phyloP scores from a whole-genome alignment of 768 basidiomycete genomes.

The Leccinum aurantiacum region DNA sequence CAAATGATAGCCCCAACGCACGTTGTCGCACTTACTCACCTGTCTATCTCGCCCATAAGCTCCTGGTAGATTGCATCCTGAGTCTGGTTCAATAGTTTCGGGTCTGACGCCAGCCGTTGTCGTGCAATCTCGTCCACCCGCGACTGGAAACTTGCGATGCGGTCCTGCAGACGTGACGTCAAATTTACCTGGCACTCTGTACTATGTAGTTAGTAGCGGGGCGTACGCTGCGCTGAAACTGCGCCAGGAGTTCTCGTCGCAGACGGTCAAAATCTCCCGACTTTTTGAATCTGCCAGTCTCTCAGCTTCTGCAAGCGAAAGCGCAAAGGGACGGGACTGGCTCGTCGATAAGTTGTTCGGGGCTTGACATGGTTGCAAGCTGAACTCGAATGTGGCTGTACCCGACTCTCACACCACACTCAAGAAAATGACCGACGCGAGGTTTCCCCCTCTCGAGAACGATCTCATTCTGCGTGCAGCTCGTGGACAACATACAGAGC shows the following conservation, averaged over 20 bases:
- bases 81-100: constrained; percentile 50
- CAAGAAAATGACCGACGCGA: constrained; percentile 35
- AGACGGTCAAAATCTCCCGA: constrained; percentile 77
- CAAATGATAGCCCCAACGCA: neutral
- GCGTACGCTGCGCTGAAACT: constrained; percentile 63
- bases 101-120: constrained; percentile 53
- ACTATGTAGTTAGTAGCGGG: neutral
- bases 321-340: constrained; percentile 29
- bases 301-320: neutral
- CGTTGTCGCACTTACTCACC: constrained; percentile 37
- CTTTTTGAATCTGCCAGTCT: constrained; percentile 64
- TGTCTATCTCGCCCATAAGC: constrained; percentile 70
- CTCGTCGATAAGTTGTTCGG: constrained; percentile 66
- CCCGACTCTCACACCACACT: neutral
- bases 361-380: constrained; percentile 42
- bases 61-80: constrained; percentile 58
- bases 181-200: neutral
- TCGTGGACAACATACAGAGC: constrained; percentile 81
- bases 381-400: constrained; percentile 26
- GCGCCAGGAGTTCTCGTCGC: constrained; percentile 59
- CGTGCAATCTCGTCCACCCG: constrained; percentile 63
- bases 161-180: constrained; percentile 39
- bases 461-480: constrained; percentile 90
- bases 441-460: constrained; percentile 77
- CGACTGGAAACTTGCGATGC: constrained; percentile 49